phyloP scores from a whole-genome alignment of 2,329 filamentous ascomycete genomes.

The Fusarium sp. region DNA sequence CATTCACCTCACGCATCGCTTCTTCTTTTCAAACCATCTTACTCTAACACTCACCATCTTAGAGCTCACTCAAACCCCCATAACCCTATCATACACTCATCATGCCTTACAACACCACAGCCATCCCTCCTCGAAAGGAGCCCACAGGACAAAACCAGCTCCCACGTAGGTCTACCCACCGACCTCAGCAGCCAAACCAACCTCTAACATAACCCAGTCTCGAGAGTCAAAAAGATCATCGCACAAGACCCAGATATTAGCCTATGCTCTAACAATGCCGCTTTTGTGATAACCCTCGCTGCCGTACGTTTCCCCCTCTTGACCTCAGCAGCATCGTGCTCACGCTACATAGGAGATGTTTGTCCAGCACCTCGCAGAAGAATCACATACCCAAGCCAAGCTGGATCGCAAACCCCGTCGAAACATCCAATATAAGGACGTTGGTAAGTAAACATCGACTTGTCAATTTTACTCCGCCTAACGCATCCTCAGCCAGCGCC shows the following conservation, averaged over 20 bases:
- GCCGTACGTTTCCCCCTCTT: conserved; percentile 67
- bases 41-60: conserved; percentile 13
- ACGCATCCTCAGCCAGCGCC: conserved; percentile 72
- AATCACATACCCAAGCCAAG: conserved; percentile 88
- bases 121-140: conserved; percentile 83
- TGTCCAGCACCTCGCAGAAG: conserved; percentile 87
- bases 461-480: conserved; percentile 3
- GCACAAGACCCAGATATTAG: conserved; percentile 85
- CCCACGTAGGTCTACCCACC: conserved; percentile 72
- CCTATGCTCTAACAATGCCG: conserved; percentile 91
- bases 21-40: background rate
- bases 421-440: conserved; percentile 95
- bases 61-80: background rate
- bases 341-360: conserved; percentile 81
- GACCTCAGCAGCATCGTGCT: background rate
- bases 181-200: conserved; percentile 10
- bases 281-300: conserved; percentile 92
- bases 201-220: conserved; percentile 66
- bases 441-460: conserved; percentile 66
- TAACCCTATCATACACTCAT: conserved; percentile 16
- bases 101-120: conserved; percentile 93
- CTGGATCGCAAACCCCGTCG: conserved; percentile 90
- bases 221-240: conserved; percentile 96
- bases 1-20: background rate
- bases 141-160: conserved; percentile 86